Evolutionary conservation across 176 grass and related monocot species (phyloP), one percentile per base, ranked within the genome.

Genomic region (Alloteropsis semialata): DNA sequence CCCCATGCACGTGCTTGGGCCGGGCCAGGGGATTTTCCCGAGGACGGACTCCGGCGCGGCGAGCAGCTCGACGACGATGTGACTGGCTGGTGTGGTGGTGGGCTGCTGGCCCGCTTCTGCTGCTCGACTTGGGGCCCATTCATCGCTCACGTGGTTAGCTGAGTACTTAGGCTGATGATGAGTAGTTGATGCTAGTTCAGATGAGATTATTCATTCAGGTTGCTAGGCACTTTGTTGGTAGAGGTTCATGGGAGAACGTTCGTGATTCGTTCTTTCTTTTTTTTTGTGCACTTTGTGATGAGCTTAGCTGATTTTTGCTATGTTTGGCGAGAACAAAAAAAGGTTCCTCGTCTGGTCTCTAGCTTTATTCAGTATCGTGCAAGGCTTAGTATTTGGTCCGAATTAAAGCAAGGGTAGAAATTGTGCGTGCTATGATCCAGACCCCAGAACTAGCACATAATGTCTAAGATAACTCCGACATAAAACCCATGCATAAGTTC

Each of bases 21-120:
- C 92, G 8, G 92, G 94, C 78, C 94, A 97, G 33, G 87, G 89
- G 53, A 92, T 92, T 51, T 97, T 97, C 59, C 36, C 83, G 0
- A 60, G 66, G 82, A 22, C 30, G 17, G 78, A 82, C 17, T 24
- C 28, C 9, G 8, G 21, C 10, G 8, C 68, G 39, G 84, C 65
- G 44, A 37, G 21, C 29, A 22, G 2, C 8, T 25, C 54, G 38
- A 0, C 4, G 21, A 46, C 65, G 0, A 8, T 82, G 73, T 77
- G 61, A 74, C 48, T 7, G 9, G 21, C 21, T 4, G 11, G 3
- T 13, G 43, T 6, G 25, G 30, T 2, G 37, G 12, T n/a, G 19
- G 16, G n/a, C n/a, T 15, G 29, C 17, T n/a, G 51, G 17, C n/a
- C n/a, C n/a, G 38, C 22, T 86, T 24, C 10, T 46, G 50, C 12